Evolutionary conservation across 306 rosid species (phyloP), one percentile per base, ranked within the genome.

Genomic region (Pyrus pyrifolia): DNA sequence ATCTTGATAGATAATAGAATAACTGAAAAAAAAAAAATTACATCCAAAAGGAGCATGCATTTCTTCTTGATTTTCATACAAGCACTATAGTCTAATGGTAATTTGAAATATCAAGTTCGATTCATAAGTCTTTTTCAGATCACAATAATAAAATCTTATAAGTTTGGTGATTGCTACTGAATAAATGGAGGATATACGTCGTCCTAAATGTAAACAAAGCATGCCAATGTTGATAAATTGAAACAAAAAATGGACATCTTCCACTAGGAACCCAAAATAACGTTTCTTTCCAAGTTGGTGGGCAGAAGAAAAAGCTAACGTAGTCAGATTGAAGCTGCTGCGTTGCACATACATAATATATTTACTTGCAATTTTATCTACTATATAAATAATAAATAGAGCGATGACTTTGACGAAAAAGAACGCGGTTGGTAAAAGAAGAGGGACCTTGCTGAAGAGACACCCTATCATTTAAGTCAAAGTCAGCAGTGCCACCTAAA

Each of bases 171-270:
- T 25, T 60, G 30, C 29, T 22, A 21, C 25, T 22, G 12, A 22
- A 13, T 55, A 45, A 45, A 64, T 22, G 18, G 65, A 11, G 17
- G 29, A 51, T 15, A 62, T 6, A 1, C 12, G 53, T 12, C 2
- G 33, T 11, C 8, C 12, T 4, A 23, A 18, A 46, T 18, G 31
- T 15, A 25, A 15, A 70, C 22, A 14, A 44, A 60, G 79, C 75
- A 67, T 82, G 49, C 72, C 68, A 73, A 72, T 3, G 52, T 77
- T 60, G 85, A 77, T 73, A 58, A 38, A 74, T 19, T 61, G 77
- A 21, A 42, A 52, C 60, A 74, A 74, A 44, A 6, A 6, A 61
- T 61, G 11, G 77, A 61, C 70, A 74, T 60, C 44, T 74, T 78
- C 31, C 53, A 4, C 15, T 15, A 3, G 45, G 23, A 29, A 23